A percentile compares a stretch with the other conserved stretches of the same genome.
Conservation (phyloP, 306 rosid genomes). For the Arachis stenosperma region DNA sequence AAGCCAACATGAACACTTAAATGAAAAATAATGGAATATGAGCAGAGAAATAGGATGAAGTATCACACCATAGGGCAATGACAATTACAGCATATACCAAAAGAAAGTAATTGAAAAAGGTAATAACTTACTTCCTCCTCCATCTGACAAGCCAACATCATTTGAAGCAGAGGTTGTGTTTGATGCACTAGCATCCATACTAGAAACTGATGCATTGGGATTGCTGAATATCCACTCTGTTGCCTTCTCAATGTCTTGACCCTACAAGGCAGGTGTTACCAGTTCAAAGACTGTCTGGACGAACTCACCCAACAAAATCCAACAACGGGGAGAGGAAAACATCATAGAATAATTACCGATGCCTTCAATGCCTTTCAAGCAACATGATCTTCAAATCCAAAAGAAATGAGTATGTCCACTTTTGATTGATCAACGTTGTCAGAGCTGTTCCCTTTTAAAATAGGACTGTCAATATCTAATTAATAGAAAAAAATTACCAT, state of each 20-base stretch:
- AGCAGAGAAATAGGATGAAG: not conserved
- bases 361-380: conserved; percentile 84
- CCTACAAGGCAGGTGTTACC: conserved; percentile 51
- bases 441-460: conserved; percentile 52
- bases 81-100: not conserved
- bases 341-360: conserved; percentile 54
- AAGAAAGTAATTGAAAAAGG: conserved; percentile 26
- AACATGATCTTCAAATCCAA: conserved; percentile 88
- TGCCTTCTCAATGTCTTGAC: conserved; percentile 94
- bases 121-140: conserved; percentile 88
- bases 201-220: conserved; percentile 70
- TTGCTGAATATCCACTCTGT: conserved; percentile 97
- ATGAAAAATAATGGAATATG: not conserved
- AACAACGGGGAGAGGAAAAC: not conserved
- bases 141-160: conserved; percentile 70
- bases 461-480: conserved; percentile 76
- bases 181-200: conserved; percentile 72
- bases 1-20: not conserved
- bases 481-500: conserved; percentile 27
- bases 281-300: conserved; percentile 1
- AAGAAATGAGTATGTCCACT: conserved; percentile 79
- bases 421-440: conserved; percentile 68
- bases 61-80: not conserved
- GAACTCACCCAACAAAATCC: conserved; percentile 1
- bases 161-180: conserved; percentile 40